phyloP scores from a whole-genome alignment of 2,329 filamentous ascomycete species.

The Colletotrichum musicola region DNA sequence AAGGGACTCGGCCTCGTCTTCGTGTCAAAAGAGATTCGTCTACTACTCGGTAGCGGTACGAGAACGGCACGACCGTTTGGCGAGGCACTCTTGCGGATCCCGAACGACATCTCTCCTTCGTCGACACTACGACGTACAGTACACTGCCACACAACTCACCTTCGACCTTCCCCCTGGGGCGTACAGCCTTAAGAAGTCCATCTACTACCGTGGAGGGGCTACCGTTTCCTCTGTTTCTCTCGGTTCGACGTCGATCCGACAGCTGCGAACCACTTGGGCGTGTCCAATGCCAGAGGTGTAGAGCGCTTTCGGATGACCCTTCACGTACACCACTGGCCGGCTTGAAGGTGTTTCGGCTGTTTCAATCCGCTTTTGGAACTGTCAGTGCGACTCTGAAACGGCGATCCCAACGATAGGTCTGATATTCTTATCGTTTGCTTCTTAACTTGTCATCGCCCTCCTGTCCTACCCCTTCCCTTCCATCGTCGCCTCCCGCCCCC shows the following conservation, averaged over 20 bases:
- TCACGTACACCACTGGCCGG: conserved; percentile 45
- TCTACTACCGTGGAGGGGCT: conserved; percentile 15
- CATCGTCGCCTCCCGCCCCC: conserved; percentile 28
- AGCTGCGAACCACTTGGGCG: conserved; percentile 39
- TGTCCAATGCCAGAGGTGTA: conserved; percentile 43
- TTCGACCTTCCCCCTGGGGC: conserved; percentile 6
- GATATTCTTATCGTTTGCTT: conserved; percentile 45
- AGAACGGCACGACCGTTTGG: conserved; percentile 27
- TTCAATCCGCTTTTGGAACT: conserved; percentile 51
- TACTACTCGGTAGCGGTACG: conserved; percentile 2
- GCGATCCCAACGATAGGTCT: conserved; percentile 52
- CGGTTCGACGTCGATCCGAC: conserved; percentile 42
- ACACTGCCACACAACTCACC: conserved; percentile 13
- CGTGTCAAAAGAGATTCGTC: conserved; percentile 5
- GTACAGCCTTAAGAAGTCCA: conserved; percentile 27
- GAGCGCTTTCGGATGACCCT: conserved; percentile 41
- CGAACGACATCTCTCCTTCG: conserved; percentile 18
- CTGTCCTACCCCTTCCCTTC: conserved; percentile 35
- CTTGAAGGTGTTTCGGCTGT: conserved; percentile 54
- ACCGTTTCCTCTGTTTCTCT: conserved; percentile 39
- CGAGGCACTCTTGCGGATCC: conserved; percentile 12
- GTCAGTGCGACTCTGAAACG: conserved; percentile 55
- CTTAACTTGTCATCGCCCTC: conserved; percentile 37
- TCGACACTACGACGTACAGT: conserved; percentile 16
- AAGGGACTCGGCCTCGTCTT: too few relatives aligned